Conservation (phyloP, 768 basidiomycete genomes). For the Dentipellis fragilis region DNA sequence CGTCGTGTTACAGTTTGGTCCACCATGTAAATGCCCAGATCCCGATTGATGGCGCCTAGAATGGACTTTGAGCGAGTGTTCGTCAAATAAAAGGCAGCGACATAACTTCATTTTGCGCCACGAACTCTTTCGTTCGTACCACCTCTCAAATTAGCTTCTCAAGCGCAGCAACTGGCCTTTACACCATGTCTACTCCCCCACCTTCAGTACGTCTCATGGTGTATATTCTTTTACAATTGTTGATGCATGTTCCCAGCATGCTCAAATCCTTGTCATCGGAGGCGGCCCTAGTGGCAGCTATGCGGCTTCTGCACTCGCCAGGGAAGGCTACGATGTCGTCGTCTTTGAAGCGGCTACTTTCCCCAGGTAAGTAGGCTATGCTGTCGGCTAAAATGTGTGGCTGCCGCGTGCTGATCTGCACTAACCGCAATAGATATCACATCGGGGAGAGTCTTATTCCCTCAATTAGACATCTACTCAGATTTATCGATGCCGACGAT, state of each 20-base stretch:
- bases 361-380: constrained; percentile 20
- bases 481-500: constrained; percentile 40
- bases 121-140: no score
- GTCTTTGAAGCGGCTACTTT: constrained; percentile 46
- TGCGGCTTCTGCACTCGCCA: constrained; percentile 40
- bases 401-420: constrained; percentile 27
- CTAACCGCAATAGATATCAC: constrained; percentile 29
- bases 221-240: no score
- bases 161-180: no score
- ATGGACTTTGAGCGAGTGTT: no score
- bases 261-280: constrained; percentile 40
- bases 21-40: no score
- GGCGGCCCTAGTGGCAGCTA: constrained; percentile 53
- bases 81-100: no score
- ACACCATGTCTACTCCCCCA: no score
- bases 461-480: constrained; percentile 41
- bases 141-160: no score
- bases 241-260: constrained; percentile 8
- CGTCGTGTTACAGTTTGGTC: no score
- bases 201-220: no score
- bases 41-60: no score
- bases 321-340: constrained; percentile 48
- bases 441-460: constrained; percentile 41
- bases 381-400: not conserved
- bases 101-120: no score